Evolutionary conservation across 148 eudicot genomes (phyloP).

Genomic region (Chenopodium quinoa): DNA sequence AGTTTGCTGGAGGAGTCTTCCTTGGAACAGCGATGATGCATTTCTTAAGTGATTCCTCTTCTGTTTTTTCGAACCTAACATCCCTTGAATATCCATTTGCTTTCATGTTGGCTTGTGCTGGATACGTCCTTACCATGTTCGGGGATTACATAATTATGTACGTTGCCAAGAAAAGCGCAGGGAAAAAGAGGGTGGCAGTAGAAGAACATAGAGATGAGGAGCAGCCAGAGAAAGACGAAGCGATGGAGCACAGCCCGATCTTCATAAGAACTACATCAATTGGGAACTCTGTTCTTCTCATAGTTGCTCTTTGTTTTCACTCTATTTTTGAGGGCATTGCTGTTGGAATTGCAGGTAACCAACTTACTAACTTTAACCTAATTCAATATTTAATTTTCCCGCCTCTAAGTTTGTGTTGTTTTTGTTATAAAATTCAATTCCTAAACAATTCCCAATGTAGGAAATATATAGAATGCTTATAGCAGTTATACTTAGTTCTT

Average conservation of each 20-base stretch:
- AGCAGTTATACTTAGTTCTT: no score
- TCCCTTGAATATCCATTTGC: slow-evolving; percentile 51
- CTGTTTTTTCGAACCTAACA: slow-evolving; percentile 44
- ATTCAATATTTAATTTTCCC: background rate
- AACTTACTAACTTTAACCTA: background rate
- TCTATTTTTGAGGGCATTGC: slow-evolving; percentile 84
- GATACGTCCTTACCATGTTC: slow-evolving; percentile 70
- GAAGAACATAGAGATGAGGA: slow-evolving; percentile 15
- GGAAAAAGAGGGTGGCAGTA: slow-evolving; percentile 31
- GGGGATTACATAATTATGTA: slow-evolving; percentile 44
- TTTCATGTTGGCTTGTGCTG: slow-evolving; percentile 64
- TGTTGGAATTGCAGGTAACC: slow-evolving; percentile 71
- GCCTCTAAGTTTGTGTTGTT: background rate
- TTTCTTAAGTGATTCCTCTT: slow-evolving; percentile 54
- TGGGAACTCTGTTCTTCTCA: slow-evolving; percentile 65
- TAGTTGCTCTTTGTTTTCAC: slow-evolving; percentile 73
- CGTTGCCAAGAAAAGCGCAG: slow-evolving; percentile 28
- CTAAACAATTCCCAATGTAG: no score
- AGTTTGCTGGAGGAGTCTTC: slow-evolving; percentile 78
- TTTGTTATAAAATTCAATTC: background rate
- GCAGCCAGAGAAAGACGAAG: background rate
- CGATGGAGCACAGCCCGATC: slow-evolving; percentile 23
- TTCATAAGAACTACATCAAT: slow-evolving; percentile 46
- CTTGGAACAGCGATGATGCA: slow-evolving; percentile 64
- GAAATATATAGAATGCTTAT: no score